Base-by-base conservation (phyloP, 208 protist genomes). In the Trypanosomatidae sp. region DNA sequence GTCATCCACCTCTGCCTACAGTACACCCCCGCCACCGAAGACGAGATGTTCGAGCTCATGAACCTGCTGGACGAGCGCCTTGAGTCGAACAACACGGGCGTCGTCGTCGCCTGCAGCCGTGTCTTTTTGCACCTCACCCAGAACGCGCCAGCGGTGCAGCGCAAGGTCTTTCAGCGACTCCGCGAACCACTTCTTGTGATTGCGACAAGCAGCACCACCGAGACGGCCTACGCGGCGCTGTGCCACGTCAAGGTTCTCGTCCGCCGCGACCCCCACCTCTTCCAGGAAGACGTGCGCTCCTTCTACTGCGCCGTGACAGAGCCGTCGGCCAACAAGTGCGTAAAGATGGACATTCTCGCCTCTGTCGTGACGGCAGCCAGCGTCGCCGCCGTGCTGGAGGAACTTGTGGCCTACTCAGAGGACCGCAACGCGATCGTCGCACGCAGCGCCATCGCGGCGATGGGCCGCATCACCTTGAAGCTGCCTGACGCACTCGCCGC, bases 1-100 rank as follows among this genome's bases (percentile, higher is more conserved):
- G 80, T 97, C 19, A 79, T 97, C n/a, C 69, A 87, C 39, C 83
- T 92, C 28, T 66, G 91, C 28, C 78, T 74, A 7, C 70, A 76
- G 59, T 95, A 96, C 79, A 84, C 71, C 1, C 91, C 92, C 13
- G 47, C 50, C 5, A 78, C 33, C 22, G 93, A 96, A 76, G 89
- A n/a, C n/a, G 95, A 97, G 76, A 92, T 97, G 83, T 96, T 91
- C 73, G 85, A 94, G 52, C 90, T 96, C 36, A 95, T 97, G 93
- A 99, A 98, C 76, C 74, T 98, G 52, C 86, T 99, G 15, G 95
- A 98, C 65, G 93, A 97, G 46, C 79, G 82, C 3, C 87, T 99
- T 2, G 72, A 90, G 69, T 88, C 92, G 53, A 80, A 84, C 65
- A 98, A 98, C 86, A 88, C 80, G 62, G 86, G 91, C 56, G 76